Base-by-base conservation (phyloP, 169 alveolate genomes). In the Plasmodium coatneyi region DNA sequence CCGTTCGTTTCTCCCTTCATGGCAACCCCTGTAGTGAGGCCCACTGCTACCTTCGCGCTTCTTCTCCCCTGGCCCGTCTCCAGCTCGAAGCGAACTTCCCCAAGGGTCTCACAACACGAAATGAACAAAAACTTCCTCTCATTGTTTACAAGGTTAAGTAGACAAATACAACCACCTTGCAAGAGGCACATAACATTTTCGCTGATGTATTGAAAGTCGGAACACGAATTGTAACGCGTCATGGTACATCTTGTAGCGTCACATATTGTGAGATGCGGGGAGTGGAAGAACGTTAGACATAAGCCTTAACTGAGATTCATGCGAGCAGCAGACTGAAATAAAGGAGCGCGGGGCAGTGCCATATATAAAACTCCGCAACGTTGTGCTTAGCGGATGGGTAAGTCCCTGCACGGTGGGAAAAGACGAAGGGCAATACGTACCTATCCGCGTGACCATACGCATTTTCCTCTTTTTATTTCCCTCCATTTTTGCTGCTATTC, bases 41-140 rank as follows among this genome's bases (percentile, higher is more conserved):
- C 54, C 32, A 60, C 10, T 19, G 25, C 74, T 19, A 25, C 32
- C 3, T 60, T 60, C 74, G 46, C 16, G 16, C 49, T 5, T 12
- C 70, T n/a, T 16, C 90, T 22, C 1, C 76, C n/a, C 19, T 66
- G 76, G 76, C 36, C 36, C 22, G 30, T 70, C 43, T 41, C 70
- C 19, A 19, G 3, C 16, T 52, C 80, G 46, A 46, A n/a, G 36
- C 30, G 39, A 52, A 74, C 79, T 30, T 86, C 84, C 60, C 39
- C 30, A 16, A 36, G 41, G 82, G 36, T 41, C 19, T 83, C 92
- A 66, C 52, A 70, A 54, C 86, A 74, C 12, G 78, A 22, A 14
- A 86, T 78, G 71, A 43, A 74, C 16, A 86, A 39, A 28, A 74
- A 86, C 41, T 76, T 86, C 46, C 80, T 74, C 60, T 86, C 93